These are phyloP conservation scores for Pseudocercospora ulei DNA, from an alignment of 2,329 filamentous ascomycete species.

Conservation along the genomic window DNA sequence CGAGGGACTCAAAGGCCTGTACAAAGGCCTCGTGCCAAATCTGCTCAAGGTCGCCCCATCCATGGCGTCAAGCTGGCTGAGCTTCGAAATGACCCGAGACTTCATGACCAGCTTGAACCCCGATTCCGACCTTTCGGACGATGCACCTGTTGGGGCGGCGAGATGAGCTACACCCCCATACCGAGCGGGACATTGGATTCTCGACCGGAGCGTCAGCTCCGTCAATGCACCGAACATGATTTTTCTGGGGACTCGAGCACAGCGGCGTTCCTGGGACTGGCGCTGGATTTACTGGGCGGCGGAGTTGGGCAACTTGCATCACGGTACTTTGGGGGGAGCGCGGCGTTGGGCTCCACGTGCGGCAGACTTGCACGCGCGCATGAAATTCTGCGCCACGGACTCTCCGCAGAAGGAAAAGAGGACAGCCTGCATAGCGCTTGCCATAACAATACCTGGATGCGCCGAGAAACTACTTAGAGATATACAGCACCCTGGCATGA, in stretches of 20 bases:
- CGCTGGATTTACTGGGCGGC: background rate
- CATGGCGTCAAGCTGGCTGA: constrained; percentile 98
- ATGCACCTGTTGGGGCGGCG: constrained; percentile 13
- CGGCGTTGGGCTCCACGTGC: constrained; percentile 1
- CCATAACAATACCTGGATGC: constrained; percentile 3
- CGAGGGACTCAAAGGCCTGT: constrained; percentile 76
- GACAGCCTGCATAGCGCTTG: constrained; percentile 6
- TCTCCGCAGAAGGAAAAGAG: constrained; percentile 1
- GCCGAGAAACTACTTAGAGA: constrained; percentile 6
- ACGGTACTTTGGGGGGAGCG: constrained; percentile 4
- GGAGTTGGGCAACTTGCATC: constrained; percentile 3
- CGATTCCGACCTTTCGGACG: constrained; percentile 14
- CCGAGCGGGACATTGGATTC: no score
- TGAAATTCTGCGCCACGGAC: background rate
- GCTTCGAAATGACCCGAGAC: constrained; percentile 88
- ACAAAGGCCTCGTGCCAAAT: constrained; percentile 94
- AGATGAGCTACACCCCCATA: no score
- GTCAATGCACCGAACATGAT: background rate
- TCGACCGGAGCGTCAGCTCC: no score
- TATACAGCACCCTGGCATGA: constrained; percentile 7
- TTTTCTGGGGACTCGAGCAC: constrained; percentile 1
- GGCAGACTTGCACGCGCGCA: background rate
- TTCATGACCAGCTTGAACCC: constrained; percentile 51
- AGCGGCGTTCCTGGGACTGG: background rate
- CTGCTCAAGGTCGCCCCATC: constrained; percentile 93